These are phyloP conservation scores for Brassica napus DNA, from an alignment of 345 rosid genomes.

Conservation along the genomic window DNA sequence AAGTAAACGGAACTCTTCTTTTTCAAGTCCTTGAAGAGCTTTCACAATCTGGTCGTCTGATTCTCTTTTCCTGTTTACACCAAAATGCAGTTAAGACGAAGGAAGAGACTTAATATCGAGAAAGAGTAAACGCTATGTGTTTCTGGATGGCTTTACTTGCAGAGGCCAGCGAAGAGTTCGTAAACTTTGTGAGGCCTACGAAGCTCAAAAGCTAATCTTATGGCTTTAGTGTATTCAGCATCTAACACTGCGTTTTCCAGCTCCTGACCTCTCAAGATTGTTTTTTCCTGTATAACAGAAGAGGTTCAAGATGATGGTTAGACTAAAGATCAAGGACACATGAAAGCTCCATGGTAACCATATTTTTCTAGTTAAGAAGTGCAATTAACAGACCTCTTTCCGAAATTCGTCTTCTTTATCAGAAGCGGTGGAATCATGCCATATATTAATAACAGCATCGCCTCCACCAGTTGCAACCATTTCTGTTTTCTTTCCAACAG, in stretches of 20 bases:
- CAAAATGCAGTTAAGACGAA: slow-evolving; percentile 12
- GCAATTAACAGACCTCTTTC: slow-evolving; percentile 64
- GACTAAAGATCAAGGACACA: not conserved
- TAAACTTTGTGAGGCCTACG: slow-evolving; percentile 79
- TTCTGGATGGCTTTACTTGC: slow-evolving; percentile 53
- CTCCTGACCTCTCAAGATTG: slow-evolving; percentile 76
- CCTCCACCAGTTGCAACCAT: slow-evolving; percentile 90
- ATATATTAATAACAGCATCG: slow-evolving; percentile 80
- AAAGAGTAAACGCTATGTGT: not conserved
- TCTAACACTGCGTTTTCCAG: slow-evolving; percentile 84
- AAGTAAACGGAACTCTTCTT: slow-evolving; percentile 65
- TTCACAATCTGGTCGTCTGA: slow-evolving; percentile 53
- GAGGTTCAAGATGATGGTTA: slow-evolving; percentile 21
- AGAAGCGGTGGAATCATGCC: slow-evolving; percentile 84
- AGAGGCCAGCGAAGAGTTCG: slow-evolving; percentile 67
- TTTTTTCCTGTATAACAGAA: slow-evolving; percentile 89
- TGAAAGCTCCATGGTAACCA: slow-evolving; percentile 1
- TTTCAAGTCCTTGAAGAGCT: slow-evolving; percentile 64
- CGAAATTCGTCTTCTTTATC: slow-evolving; percentile 88
- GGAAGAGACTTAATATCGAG: not conserved
- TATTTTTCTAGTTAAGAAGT: not conserved
- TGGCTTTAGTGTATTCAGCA: slow-evolving; percentile 76
- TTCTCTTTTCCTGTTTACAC: slow-evolving; percentile 59
- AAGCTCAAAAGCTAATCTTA: slow-evolving; percentile 82
- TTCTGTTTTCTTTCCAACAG: slow-evolving; percentile 89